Evolutionary conservation across 495 filamentous ascomycete species (phyloP).

Genomic region (Glutinoglossum americanum): DNA sequence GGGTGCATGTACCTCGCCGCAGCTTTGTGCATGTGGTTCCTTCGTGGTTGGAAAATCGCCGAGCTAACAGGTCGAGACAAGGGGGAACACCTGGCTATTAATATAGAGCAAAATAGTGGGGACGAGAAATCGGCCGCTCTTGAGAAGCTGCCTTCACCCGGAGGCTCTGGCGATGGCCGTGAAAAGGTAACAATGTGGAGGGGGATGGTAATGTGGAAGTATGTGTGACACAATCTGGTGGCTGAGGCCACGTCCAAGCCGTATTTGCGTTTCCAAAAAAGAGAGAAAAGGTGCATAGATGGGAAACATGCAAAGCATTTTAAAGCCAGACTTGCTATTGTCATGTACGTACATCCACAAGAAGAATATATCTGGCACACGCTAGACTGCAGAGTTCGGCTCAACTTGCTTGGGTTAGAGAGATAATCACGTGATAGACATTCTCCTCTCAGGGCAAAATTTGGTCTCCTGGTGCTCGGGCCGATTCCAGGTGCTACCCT

Average conservation of each 20-base stretch:
- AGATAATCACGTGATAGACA: background rate
- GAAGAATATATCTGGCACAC: background rate
- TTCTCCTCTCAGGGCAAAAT: background rate
- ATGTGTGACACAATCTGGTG: background rate
- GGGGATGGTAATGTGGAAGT: background rate
- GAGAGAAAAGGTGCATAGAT: background rate
- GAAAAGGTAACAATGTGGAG: background rate
- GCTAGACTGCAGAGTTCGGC: too few relatives aligned
- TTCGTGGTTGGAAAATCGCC: constrained; percentile 18
- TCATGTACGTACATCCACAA: too few relatives aligned
- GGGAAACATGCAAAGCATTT: background rate
- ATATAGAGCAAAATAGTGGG: background rate
- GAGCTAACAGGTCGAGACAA: background rate
- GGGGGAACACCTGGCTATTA: background rate
- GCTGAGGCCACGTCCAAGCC: background rate
- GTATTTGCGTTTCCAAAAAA: background rate
- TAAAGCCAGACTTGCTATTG: background rate
- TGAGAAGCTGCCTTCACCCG: background rate
- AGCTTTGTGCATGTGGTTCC: constrained; percentile 28
- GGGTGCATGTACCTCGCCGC: constrained; percentile 44
- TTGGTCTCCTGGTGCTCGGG: background rate
- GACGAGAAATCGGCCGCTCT: background rate
- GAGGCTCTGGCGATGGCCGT: background rate
- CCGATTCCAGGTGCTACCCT: too few relatives aligned
- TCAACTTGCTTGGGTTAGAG: too few relatives aligned